Percentiles rank a stretch among this genome's conserved stretches.
phyloP scores from a whole-genome alignment of 2,329 filamentous ascomycete genomes.

The Beauveria australis region DNA sequence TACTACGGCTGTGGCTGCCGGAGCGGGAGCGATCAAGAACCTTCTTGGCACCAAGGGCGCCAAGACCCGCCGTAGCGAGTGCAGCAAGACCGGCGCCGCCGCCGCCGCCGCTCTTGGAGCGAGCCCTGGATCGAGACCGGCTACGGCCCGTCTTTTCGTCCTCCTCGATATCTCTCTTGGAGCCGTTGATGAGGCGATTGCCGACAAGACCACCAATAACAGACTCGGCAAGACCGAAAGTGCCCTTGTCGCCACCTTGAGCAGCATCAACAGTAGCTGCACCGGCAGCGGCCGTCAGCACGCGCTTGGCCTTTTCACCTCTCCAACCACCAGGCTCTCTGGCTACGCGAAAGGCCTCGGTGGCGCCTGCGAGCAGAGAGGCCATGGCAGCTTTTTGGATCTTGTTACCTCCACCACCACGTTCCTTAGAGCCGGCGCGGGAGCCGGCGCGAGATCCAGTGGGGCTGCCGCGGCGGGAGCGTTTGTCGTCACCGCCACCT shows the following conservation, averaged over 20 bases:
- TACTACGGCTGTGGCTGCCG: constrained; percentile 45
- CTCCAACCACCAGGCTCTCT: constrained; percentile 86
- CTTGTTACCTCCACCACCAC: constrained; percentile 43
- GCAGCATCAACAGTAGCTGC: constrained; percentile 80
- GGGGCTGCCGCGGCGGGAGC: constrained; percentile 36
- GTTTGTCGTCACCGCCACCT: constrained; percentile 36
- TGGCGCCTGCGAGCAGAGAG: constrained; percentile 79
- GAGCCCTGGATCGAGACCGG: constrained; percentile 59
- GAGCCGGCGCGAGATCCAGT: constrained; percentile 42
- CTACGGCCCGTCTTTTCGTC: constrained; percentile 54
- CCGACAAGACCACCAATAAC: constrained; percentile 83
- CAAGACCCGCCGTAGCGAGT: constrained; percentile 53
- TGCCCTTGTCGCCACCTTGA: constrained; percentile 66
- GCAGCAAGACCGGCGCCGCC: constrained; percentile 47
- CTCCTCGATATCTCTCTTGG: constrained; percentile 57
- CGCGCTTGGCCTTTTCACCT: constrained; percentile 83
- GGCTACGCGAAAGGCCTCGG: constrained; percentile 83
- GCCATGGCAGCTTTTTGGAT: constrained; percentile 85
- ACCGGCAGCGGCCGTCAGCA: constrained; percentile 78
- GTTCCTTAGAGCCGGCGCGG: constrained; percentile 43
- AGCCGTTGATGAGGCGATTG: constrained; percentile 78
- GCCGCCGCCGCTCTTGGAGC: constrained; percentile 38
- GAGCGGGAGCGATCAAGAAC: constrained; percentile 41
- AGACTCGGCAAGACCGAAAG: constrained; percentile 75
- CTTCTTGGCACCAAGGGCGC: constrained; percentile 55